Percentiles rank a stretch among this genome's conserved stretches.
These are phyloP conservation scores for Mycena rebaudengoi DNA, from an alignment of 768 basidiomycete genomes.

Conservation along the genomic window DNA sequence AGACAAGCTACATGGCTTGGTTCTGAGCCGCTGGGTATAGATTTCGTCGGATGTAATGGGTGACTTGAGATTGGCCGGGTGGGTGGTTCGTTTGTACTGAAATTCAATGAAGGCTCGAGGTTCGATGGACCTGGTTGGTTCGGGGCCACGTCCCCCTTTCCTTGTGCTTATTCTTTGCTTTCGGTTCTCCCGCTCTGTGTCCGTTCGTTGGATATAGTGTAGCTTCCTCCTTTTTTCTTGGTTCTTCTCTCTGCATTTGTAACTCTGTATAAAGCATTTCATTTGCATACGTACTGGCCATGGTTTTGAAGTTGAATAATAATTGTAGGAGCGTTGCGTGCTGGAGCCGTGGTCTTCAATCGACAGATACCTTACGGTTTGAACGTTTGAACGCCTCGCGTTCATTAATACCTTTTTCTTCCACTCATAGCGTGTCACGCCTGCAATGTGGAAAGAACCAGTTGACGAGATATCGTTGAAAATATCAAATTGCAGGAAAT, in stretches of 20 bases:
- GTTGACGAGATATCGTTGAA: too few species aligned
- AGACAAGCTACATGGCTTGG: constrained; percentile 77
- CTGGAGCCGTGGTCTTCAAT: background rate
- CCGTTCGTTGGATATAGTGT: constrained; percentile 5
- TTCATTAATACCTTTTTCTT: too few species aligned
- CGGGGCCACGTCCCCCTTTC: too few species aligned
- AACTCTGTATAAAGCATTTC: constrained; percentile 23
- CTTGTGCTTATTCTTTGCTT: background rate
- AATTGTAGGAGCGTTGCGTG: background rate
- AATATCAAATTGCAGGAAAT: too few species aligned
- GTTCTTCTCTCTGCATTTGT: constrained; percentile 21
- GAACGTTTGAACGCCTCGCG: background rate
- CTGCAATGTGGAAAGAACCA: too few species aligned
- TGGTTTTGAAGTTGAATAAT: constrained; percentile 13
- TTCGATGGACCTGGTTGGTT: too few species aligned
- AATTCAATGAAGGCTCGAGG: too few species aligned
- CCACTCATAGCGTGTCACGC: too few species aligned
- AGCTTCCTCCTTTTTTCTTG: constrained; percentile 22
- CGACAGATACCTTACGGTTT: too few species aligned
- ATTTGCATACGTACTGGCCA: constrained; percentile 2
- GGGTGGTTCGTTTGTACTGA: background rate
- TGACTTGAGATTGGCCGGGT: background rate
- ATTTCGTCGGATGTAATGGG: background rate
- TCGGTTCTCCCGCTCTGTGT: background rate
- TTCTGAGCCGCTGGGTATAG: constrained; percentile 46